Base-by-base conservation (phyloP, 1,139 yeast species). In the Torulaspora pretoriensis region DNA sequence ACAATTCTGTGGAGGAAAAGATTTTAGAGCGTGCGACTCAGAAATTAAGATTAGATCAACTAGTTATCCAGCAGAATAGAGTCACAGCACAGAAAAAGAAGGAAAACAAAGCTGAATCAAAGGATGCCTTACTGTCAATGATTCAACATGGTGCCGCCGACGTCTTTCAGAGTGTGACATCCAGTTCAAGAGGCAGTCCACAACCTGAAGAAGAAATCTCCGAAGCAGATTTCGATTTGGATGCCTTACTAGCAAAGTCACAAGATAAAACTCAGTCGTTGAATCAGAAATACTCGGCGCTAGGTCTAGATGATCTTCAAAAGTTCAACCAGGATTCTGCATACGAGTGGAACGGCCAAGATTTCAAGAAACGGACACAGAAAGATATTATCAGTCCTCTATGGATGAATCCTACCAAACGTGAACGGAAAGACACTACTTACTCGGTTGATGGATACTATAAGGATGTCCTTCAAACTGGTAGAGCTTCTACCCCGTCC, bases 21-120 rank as follows among this genome's bases (percentile, higher is more conserved):
- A 96, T 92, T 19, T 69, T 92, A 52, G 98, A 92, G 60, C 76
- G 97, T 56, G 98, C 98, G 1, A 94, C 97, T 0, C 97, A 92
- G 62, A 92, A 92, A 60, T 71, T 92, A 52, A 74, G 97, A 52
- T 73, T 92, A 47, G 98, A 92, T 66, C 97, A 92, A 64, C 76
- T 92, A 60, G 98, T 92, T 46, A 92, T 92, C 55, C 98, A 92
- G 65, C 97, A 92, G 63, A 96, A 96, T 9, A 75, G 96, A 51
- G 49, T 55, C 8, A 73, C 80, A 23, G 64, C 73, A 29, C 50
- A 47, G 34, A 66, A 59, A 49, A 72, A 68, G 50, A 72, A 68
- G 46, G 68, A 69, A 25, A 65, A 72, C 25, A 73, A 75, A 45
- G 81, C 79, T n/a, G 73, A 76, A 13, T 69, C 80, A 8, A 87